Evolutionary conservation across 345 rosid species (phyloP).

Genomic region (Salix dunnii): DNA sequence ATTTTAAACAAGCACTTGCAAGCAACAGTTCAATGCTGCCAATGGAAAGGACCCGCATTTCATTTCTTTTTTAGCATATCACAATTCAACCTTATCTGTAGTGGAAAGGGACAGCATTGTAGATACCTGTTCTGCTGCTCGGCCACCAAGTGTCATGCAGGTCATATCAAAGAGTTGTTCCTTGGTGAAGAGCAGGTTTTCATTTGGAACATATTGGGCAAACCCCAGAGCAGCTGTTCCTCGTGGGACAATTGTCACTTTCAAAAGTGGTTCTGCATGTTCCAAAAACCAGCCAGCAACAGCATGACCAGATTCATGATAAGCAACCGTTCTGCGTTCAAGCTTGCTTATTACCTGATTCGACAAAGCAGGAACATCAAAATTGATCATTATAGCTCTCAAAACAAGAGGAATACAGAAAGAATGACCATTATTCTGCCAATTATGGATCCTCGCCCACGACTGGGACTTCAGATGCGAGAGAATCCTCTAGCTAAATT

Average conservation of each 20-base stretch:
- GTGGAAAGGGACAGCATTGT: neutral
- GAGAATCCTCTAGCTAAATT: neutral
- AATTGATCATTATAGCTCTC: neutral
- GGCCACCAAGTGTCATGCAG: slow-evolving; percentile 95
- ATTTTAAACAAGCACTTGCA: neutral
- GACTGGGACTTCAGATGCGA: neutral
- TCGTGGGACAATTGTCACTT: slow-evolving; percentile 93
- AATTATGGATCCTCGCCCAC: neutral
- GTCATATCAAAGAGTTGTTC: slow-evolving; percentile 91
- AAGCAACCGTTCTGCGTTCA: slow-evolving; percentile 77
- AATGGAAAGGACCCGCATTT: neutral
- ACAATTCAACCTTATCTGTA: neutral
- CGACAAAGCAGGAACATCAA: neutral
- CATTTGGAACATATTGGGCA: slow-evolving; percentile 90
- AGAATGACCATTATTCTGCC: neutral
- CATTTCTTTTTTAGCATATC: neutral
- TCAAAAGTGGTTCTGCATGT: slow-evolving; percentile 83
- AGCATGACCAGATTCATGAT: slow-evolving; percentile 94
- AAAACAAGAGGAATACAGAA: neutral
- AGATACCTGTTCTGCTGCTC: slow-evolving; percentile 85
- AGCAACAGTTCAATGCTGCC: neutral
- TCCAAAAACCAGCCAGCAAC: slow-evolving; percentile 92
- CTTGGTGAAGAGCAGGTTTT: slow-evolving; percentile 88
- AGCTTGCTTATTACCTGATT: slow-evolving; percentile 72
- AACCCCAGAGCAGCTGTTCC: slow-evolving; percentile 94